Conservation (phyloP, 768 basidiomycete species). For the Hericium rajendrae region DNA sequence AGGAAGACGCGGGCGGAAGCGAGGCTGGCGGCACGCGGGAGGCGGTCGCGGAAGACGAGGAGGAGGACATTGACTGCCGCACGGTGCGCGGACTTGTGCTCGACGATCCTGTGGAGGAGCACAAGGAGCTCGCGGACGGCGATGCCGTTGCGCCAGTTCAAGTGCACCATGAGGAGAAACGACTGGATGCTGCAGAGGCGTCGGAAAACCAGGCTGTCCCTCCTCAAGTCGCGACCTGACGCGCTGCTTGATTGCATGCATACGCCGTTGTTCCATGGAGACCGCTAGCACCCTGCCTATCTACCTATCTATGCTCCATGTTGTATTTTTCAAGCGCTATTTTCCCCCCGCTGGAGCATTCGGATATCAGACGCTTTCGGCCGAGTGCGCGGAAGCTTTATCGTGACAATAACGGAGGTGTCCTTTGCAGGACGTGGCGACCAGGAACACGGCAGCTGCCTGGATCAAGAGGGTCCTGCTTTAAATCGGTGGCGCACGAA, state of each 20-base stretch:
- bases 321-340: no score
- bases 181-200: conserved; percentile 3
- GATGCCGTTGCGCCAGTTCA: neutral
- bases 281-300: no score
- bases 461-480: no score
- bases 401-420: no score
- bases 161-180: neutral
- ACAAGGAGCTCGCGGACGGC: neutral
- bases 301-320: no score
- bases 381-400: no score
- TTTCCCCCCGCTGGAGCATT: no score
- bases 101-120: conserved; percentile 10
- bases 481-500: no score
- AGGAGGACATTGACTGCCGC: conserved; percentile 29
- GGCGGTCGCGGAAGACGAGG: conserved; percentile 26
- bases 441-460: no score
- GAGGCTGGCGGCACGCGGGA: conserved; percentile 8
- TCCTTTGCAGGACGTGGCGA: no score
- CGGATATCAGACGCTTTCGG: no score
- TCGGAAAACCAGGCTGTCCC: conserved; percentile 7
- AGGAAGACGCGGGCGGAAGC: conserved; percentile 5
- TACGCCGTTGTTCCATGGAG: neutral
- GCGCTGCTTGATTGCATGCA: no score
- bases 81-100: conserved; percentile 24
- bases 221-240: neutral